Evolutionary conservation across 805 yeast species (phyloP).

Genomic region (Yarrowia sp.): DNA sequence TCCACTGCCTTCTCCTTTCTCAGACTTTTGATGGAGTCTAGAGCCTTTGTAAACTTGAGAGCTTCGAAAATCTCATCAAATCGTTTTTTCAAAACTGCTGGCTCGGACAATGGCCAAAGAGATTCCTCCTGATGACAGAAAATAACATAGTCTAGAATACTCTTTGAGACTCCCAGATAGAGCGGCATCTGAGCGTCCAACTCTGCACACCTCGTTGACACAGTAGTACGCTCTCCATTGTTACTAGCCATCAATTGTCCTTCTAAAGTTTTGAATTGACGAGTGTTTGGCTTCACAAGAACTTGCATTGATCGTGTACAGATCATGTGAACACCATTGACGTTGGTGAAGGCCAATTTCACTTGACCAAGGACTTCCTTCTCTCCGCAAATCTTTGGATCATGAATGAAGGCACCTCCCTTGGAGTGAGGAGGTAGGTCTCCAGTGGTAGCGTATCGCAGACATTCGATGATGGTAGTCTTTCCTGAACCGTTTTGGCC

Average conservation of each 20-base stretch:
- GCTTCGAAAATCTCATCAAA: conserved; percentile 98
- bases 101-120: conserved; percentile 94
- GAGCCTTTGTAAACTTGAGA: conserved; percentile 82
- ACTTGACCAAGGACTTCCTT: conserved; percentile 84
- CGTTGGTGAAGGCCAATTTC: conserved; percentile 75
- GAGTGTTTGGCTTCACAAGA: conserved; percentile 54
- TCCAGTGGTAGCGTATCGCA: conserved; percentile 92
- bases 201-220: conserved; percentile 79
- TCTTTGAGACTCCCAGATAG: conserved; percentile 80
- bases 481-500: conserved; percentile 97
- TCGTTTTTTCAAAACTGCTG: conserved; percentile 79
- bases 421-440: conserved; percentile 92
- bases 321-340: conserved; percentile 73
- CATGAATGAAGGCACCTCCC: conserved; percentile 95
- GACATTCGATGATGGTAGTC: conserved; percentile 91
- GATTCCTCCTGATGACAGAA: conserved; percentile 98
- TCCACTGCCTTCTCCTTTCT: conserved; percentile 76
- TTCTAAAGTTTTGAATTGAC: conserved; percentile 86
- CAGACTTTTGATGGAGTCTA: conserved; percentile 71
- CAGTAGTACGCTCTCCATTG: conserved; percentile 63
- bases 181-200: conserved; percentile 74
- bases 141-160: conserved; percentile 85
- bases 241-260: conserved; percentile 71
- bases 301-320: conserved; percentile 82
- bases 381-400: conserved; percentile 68